These are phyloP conservation scores for Phialocephala sp. DNA, from an alignment of 2,329 filamentous ascomycete species.

Conservation along the genomic window DNA sequence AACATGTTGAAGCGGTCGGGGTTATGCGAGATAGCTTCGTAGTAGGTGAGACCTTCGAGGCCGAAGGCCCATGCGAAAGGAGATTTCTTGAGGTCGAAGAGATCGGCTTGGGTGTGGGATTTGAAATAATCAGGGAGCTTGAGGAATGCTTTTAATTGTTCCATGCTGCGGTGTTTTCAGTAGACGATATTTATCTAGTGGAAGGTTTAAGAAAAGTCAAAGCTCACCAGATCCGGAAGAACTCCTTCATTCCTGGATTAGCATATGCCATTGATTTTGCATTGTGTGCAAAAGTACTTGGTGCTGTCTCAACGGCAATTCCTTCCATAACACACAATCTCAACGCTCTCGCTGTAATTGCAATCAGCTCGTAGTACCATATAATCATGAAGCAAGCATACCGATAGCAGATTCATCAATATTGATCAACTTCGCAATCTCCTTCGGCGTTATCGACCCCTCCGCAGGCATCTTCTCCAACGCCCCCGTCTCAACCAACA, in stretches of 20 bases:
- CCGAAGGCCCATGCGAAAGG: constrained; percentile 29
- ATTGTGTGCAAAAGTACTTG: constrained; percentile 28
- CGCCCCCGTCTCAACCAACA: constrained; percentile 29
- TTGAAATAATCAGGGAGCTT: constrained; percentile 32
- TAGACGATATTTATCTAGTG: neutral
- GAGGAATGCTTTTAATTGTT: constrained; percentile 25
- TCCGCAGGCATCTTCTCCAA: constrained; percentile 30
- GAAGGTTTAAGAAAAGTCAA: neutral
- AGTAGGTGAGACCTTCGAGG: constrained; percentile 30
- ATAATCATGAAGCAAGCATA: constrained; percentile 2
- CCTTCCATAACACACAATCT: constrained; percentile 26
- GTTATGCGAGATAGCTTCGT: constrained; percentile 29
- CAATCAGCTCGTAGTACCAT: constrained; percentile 1
- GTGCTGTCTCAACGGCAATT: constrained; percentile 22
- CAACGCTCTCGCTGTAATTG: constrained; percentile 23
- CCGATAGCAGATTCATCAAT: constrained; percentile 30
- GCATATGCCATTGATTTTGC: constrained; percentile 26
- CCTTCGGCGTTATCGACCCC: constrained; percentile 23
- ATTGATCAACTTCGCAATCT: constrained; percentile 27
- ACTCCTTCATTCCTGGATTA: constrained; percentile 25
- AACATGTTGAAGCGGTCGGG: constrained; percentile 21
- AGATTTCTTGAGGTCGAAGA: constrained; percentile 32
- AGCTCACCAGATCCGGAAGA: constrained; percentile 22
- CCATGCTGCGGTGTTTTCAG: constrained; percentile 18
- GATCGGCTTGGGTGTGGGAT: constrained; percentile 29